Base-by-base conservation (phyloP, 257 asterid genomes). In the Thymus mandschuricus region DNA sequence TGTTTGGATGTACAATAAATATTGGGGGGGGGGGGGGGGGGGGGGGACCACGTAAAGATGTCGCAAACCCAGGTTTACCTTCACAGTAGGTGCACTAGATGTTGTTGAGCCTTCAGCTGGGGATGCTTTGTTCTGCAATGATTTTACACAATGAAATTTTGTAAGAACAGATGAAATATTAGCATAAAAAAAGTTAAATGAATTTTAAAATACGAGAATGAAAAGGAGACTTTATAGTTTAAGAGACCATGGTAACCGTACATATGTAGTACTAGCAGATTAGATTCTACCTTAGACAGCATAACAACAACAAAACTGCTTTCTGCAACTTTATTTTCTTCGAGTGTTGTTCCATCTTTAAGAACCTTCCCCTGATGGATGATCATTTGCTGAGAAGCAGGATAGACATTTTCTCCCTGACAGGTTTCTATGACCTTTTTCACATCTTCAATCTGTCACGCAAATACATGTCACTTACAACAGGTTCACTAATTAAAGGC, bases 331-430 rank as follows among this genome's bases (percentile, higher is more conserved):
- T 85, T 81, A 70, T 87, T 88, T 79, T 88, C 90, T 65, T 85
- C 91, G 70, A 91, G 66, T 3, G 92, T 87, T 7, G 92, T 87
- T 35, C 73, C 89, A 75, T 91, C 96, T 77, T 88, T 87, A 51
- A 91, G 88, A 74, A 91, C 96, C 64, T 87, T 87, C 38, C 97
- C 97, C 68, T 86, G 86, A 79, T 91, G 84, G 57, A 91, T 86
- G 66, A 91, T 88, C 96, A 91, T 82, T 73, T 74, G 91, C 11
- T 80, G 90, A 12, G 74, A 59, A 79, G 94, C 94, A 64, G 96
- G 97, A 79, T 91, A 91, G 12, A 78, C 80, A 80, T 84, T 86
- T 40, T 86, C 76, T 29, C 97, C 96, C 63, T 91, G 92, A 63
- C 64, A 74, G 56, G 78, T 72, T 80, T 91, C 96, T 45, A 91